These are phyloP conservation scores for Syncephalis fuscata DNA, from an alignment of 371 early-diverging fungal species.

Conservation along the genomic window DNA sequence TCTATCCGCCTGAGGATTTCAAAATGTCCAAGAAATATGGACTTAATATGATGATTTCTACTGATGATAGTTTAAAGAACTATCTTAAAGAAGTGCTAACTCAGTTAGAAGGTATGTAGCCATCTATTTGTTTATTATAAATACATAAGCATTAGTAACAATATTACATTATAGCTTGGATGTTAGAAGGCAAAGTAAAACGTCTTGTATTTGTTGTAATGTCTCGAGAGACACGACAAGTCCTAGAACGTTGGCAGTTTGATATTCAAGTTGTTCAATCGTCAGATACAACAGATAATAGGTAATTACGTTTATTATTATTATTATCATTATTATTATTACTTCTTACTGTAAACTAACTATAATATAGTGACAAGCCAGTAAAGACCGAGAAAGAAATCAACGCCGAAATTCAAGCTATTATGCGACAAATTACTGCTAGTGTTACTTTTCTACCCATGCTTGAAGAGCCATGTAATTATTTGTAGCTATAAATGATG, in stretches of 20 bases:
- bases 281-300: constrained; percentile 10
- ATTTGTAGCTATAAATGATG: constrained; percentile 4
- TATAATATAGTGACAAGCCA: constrained; percentile 2
- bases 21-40: constrained; percentile 63
- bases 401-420: constrained; percentile 60
- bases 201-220: constrained; percentile 73
- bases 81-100: constrained; percentile 56
- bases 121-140: background rate
- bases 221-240: constrained; percentile 57
- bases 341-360: background rate
- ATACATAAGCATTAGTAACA: too few relatives aligned
- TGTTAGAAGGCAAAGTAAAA: constrained; percentile 41
- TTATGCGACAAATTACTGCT: constrained; percentile 81
- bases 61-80: constrained; percentile 44
- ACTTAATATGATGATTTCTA: constrained; percentile 52
- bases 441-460: constrained; percentile 78
- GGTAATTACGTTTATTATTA: background rate
- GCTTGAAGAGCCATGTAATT: constrained; percentile 65
- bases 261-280: constrained; percentile 41
- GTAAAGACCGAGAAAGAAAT: constrained; percentile 46
- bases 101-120: constrained; percentile 52
- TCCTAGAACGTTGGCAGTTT: constrained; percentile 89
- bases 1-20: constrained; percentile 81
- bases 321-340: constrained; percentile 1
- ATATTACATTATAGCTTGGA: constrained; percentile 35